Evolutionary conservation across 345 rosid species (phyloP).

Genomic region (Hibiscus trionum): DNA sequence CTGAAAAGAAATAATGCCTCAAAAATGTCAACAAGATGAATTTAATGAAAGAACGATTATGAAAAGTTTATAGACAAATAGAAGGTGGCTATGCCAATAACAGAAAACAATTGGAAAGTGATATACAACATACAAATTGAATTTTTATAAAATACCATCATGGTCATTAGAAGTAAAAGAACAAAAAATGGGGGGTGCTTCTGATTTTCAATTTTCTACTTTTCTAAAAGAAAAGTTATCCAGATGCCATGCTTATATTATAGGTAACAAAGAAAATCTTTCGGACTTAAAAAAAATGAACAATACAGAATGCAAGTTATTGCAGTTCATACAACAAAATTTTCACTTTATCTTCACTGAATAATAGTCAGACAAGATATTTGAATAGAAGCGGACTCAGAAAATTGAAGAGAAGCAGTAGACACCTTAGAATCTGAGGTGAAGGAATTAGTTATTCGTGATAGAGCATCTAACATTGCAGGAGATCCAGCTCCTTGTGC

Average conservation of each 20-base stretch:
- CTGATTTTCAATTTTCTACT: background rate
- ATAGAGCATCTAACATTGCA: conserved; percentile 84
- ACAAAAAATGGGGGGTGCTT: background rate
- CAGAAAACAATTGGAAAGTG: background rate
- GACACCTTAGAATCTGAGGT: conserved; percentile 62
- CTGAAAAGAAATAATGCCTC: conserved; percentile 29
- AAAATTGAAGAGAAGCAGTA: conserved; percentile 10
- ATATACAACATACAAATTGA: background rate
- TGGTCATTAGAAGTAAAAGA: too few species aligned
- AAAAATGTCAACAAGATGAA: background rate
- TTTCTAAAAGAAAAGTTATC: background rate
- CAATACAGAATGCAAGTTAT: background rate
- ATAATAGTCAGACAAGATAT: background rate
- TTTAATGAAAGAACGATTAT: too few species aligned
- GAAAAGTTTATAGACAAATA: too few species aligned
- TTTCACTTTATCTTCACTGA: background rate
- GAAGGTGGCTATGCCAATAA: background rate
- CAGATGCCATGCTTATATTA: background rate
- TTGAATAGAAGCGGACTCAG: background rate
- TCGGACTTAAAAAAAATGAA: background rate
- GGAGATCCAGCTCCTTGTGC: conserved; percentile 99
- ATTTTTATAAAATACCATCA: background rate
- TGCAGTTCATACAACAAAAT: background rate
- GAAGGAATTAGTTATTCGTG: conserved; percentile 73
- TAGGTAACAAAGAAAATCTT: background rate